Percentiles rank a stretch among this genome's conserved stretches.
These are phyloP conservation scores for Discostella stelligeroides DNA, from an alignment of 108 stramenopile species.

Conservation along the genomic window DNA sequence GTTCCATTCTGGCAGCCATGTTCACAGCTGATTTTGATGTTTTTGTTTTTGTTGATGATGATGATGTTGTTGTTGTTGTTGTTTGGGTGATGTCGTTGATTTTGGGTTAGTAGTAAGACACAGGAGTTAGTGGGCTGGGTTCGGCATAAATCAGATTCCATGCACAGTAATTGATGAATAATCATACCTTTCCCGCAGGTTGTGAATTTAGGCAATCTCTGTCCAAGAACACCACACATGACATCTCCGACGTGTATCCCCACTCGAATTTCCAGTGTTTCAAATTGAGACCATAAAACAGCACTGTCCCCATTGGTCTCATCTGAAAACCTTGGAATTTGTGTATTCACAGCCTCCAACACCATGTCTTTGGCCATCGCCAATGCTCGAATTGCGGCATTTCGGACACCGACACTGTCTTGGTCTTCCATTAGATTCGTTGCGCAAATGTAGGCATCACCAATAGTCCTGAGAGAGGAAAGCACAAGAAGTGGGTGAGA, in stretches of 20 bases:
- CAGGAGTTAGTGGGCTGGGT: too few species aligned
- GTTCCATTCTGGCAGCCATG: conserved; percentile 52
- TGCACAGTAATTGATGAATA: background rate
- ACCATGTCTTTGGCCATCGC: conserved; percentile 49
- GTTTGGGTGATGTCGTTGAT: too few species aligned
- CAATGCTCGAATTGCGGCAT: conserved; percentile 40
- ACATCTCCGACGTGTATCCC: conserved; percentile 51
- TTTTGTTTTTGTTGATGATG: background rate
- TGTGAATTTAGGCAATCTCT: conserved; percentile 45
- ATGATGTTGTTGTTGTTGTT: background rate
- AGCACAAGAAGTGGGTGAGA: too few species aligned
- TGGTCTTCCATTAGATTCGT: conserved; percentile 29
- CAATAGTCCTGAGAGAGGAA: conserved; percentile 27
- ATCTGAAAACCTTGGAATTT: conserved; percentile 9
- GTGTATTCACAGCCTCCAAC: conserved; percentile 10
- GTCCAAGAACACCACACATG: conserved; percentile 47
- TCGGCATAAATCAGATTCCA: too few species aligned
- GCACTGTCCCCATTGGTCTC: background rate
- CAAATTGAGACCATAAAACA: background rate
- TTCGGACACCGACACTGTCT: conserved; percentile 4
- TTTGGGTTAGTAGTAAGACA: too few species aligned
- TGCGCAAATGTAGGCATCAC: conserved; percentile 47
- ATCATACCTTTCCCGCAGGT: conserved; percentile 16
- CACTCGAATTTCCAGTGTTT: conserved; percentile 46
- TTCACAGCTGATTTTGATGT: conserved; percentile 25